Conservation (phyloP, 2,329 filamentous ascomycete species). For the Diaporthe eres region DNA sequence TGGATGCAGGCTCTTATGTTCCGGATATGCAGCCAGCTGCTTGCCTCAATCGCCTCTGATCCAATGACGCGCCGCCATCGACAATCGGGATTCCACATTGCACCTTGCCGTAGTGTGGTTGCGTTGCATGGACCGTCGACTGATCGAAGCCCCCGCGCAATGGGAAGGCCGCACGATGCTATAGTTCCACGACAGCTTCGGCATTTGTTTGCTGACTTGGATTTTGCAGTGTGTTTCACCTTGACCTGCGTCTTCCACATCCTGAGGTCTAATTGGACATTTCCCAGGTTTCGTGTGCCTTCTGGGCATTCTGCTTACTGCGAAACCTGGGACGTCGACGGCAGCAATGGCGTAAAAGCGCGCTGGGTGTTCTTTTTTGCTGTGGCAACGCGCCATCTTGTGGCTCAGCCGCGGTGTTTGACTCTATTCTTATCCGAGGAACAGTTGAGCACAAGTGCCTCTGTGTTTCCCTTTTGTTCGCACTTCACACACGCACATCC, state of each 20-base stretch:
- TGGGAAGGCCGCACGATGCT: slow-evolving; percentile 9
- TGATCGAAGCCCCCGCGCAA: slow-evolving; percentile 10
- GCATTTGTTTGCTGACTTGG: slow-evolving; percentile 31
- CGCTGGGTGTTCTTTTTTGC: background rate
- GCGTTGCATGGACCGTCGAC: slow-evolving; percentile 16
- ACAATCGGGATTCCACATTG: slow-evolving; percentile 22
- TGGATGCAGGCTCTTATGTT: slow-evolving; percentile 18
- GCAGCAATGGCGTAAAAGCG: slow-evolving; percentile 8
- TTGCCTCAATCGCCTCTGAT: background rate
- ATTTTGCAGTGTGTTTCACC: slow-evolving; percentile 22
- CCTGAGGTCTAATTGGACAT: slow-evolving; percentile 20
- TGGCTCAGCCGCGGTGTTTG: slow-evolving; percentile 24
- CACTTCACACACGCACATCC: background rate
- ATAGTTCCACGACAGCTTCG: slow-evolving; percentile 26
- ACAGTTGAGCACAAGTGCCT: slow-evolving; percentile 3
- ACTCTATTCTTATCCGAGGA: slow-evolving; percentile 12
- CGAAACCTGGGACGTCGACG: background rate
- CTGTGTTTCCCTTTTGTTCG: background rate
- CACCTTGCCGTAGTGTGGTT: slow-evolving; percentile 22
- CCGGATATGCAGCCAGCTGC: slow-evolving; percentile 26
- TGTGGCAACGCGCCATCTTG: slow-evolving; percentile 12
- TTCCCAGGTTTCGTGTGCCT: slow-evolving; percentile 19
- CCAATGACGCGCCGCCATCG: slow-evolving; percentile 20
- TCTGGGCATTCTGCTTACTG: slow-evolving; percentile 22
- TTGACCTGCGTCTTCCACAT: slow-evolving; percentile 8